Percentiles rank a stretch among this genome's conserved stretches.
Evolutionary conservation across 1,284 basidiomycete genomes (phyloP).

Genomic region (Apiotrichum mycotoxinovorans): DNA sequence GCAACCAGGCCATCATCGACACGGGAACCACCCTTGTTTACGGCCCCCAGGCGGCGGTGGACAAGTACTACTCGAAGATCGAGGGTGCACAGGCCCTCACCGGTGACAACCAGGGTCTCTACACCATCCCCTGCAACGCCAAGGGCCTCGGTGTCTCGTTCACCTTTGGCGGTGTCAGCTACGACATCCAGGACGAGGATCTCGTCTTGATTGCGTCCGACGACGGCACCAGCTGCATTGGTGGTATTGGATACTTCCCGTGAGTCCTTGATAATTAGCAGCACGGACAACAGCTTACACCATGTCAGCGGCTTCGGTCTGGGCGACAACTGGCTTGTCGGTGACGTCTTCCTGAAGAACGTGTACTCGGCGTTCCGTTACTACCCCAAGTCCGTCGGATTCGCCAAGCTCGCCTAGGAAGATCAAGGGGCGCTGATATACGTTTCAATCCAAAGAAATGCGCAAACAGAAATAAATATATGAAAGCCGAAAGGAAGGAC

Average conservation of each 20-base stretch:
- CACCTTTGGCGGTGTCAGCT: constrained; percentile 54
- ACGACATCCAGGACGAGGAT: not conserved
- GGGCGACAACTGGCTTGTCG: constrained; percentile 16
- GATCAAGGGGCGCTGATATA: too few relatives aligned
- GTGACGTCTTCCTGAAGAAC: constrained; percentile 15
- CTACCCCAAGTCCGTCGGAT: constrained; percentile 6
- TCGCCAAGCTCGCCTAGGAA: constrained; percentile 18
- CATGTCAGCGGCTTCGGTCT: not conserved
- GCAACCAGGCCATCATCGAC: constrained; percentile 2
- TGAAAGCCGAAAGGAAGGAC: too few relatives aligned
- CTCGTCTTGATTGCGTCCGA: not conserved
- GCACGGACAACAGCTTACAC: too few relatives aligned
- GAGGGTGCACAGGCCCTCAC: not conserved
- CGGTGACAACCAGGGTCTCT: constrained; percentile 62
- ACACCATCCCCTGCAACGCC: constrained; percentile 60
- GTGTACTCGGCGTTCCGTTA: constrained; percentile 11
- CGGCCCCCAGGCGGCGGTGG: not conserved
- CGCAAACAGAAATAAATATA: too few relatives aligned
- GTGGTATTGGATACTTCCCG: too few relatives aligned
- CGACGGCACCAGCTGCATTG: too few relatives aligned
- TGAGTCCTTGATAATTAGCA: too few relatives aligned
- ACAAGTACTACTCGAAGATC: constrained; percentile 4
- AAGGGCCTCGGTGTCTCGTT: constrained; percentile 54
- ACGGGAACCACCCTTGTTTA: constrained; percentile 3
- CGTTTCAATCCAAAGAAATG: too few relatives aligned